These are phyloP conservation scores for Barnettozyma pratensis DNA, from an alignment of 805 yeast species.

Conservation along the genomic window DNA sequence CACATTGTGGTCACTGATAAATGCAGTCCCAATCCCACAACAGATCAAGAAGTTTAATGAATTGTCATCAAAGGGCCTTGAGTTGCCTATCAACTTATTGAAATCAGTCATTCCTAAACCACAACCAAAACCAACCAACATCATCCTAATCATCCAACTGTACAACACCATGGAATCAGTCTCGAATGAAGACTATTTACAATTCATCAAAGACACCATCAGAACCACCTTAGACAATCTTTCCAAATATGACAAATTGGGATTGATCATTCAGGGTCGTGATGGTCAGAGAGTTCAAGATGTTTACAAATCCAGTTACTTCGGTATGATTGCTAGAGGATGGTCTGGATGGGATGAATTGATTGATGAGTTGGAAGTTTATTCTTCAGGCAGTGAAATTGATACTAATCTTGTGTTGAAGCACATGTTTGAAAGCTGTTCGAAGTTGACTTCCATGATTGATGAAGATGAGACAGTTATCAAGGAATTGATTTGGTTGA, in stretches of 20 bases:
- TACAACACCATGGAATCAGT: slow-evolving; percentile 26
- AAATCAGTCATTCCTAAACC: slow-evolving; percentile 37
- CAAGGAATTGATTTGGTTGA: slow-evolving; percentile 5
- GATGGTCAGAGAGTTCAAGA: slow-evolving; percentile 34
- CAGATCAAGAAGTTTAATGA: slow-evolving; percentile 35
- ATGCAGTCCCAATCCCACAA: slow-evolving; percentile 30
- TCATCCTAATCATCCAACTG: slow-evolving; percentile 39
- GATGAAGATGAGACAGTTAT: slow-evolving; percentile 1
- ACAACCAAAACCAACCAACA: slow-evolving; percentile 33
- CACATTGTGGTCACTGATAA: slow-evolving; percentile 43
- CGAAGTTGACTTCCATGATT: slow-evolving; percentile 10
- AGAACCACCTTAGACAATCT: slow-evolving; percentile 26
- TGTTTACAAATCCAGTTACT: slow-evolving; percentile 34
- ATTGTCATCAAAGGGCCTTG: slow-evolving; percentile 33
- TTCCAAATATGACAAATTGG: slow-evolving; percentile 37
- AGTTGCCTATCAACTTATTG: slow-evolving; percentile 35
- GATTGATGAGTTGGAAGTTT: slow-evolving; percentile 32
- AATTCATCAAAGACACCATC: slow-evolving; percentile 24
- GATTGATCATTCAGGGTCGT: slow-evolving; percentile 43
- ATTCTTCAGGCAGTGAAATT: slow-evolving; percentile 4
- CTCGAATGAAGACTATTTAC: slow-evolving; percentile 27
- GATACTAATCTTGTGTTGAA: slow-evolving; percentile 2
- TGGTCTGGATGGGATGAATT: slow-evolving; percentile 50
- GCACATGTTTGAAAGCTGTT: background rate
- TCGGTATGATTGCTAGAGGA: slow-evolving; percentile 38